Evolutionary conservation across 305 asterid species (phyloP).

Genomic region (Rubia tinctorum): DNA sequence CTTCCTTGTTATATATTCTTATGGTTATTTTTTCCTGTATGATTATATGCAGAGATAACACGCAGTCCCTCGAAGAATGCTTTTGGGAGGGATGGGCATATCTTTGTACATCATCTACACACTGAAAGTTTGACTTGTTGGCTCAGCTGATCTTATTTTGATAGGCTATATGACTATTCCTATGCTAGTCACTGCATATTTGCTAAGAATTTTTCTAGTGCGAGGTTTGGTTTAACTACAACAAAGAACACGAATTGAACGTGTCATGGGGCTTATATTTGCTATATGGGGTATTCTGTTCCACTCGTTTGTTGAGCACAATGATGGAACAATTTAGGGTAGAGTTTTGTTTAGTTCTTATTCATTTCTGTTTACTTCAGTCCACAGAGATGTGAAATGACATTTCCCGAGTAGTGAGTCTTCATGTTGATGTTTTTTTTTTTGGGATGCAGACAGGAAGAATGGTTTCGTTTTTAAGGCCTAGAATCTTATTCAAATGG

Average conservation of each 20-base stretch:
- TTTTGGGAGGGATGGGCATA: too few species aligned
- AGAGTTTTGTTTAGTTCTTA: background rate
- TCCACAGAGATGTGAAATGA: background rate
- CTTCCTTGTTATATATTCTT: too few species aligned
- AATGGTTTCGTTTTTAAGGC: background rate
- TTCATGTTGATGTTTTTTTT: background rate
- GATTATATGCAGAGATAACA: too few species aligned
- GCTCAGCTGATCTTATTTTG: too few species aligned
- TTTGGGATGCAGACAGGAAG: background rate
- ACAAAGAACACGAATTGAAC: constrained; percentile 96
- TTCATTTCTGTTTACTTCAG: background rate
- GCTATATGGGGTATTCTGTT: constrained; percentile 95
- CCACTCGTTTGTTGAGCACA: constrained; percentile 92
- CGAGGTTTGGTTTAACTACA: constrained; percentile 37
- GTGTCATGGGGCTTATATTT: too few species aligned
- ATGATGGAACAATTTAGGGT: constrained; percentile 98
- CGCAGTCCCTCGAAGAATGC: too few species aligned
- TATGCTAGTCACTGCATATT: too few species aligned
- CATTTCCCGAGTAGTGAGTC: background rate
- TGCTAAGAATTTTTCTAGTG: background rate
- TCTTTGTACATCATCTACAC: too few species aligned
- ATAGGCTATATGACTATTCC: too few species aligned
- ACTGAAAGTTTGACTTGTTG: too few species aligned
- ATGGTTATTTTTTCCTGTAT: too few species aligned
- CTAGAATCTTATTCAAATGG: background rate